Percentiles rank a stretch among this genome's conserved stretches.
Evolutionary conservation across 2,329 filamentous ascomycete species (phyloP).

Genomic region (Clarireedia homoeocarpa): DNA sequence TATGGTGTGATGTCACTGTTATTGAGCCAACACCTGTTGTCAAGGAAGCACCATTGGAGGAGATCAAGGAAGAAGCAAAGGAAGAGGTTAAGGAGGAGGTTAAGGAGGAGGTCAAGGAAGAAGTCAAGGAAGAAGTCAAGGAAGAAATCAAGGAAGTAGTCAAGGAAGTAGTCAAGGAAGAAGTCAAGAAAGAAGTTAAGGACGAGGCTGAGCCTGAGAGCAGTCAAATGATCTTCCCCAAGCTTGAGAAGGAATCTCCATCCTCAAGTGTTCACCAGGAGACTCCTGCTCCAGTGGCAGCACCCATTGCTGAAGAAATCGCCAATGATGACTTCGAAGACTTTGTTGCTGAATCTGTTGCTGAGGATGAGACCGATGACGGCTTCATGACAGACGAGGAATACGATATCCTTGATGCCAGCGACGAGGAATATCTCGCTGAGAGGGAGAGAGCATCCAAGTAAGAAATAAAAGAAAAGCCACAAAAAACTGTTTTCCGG

Average conservation of each 20-base stretch:
- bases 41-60: conserved; percentile 32
- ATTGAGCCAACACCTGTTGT: conserved; percentile 28
- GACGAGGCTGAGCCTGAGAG: conserved; percentile 24
- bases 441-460: conserved; percentile 35
- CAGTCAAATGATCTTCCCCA: conserved; percentile 93
- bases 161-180: conserved; percentile 3
- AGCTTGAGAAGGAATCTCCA: conserved; percentile 89
- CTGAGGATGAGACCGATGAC: conserved; percentile 53
- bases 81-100: conserved; percentile 29
- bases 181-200: conserved; percentile 20
- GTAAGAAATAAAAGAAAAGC: conserved; percentile 19
- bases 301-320: conserved; percentile 30
- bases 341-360: conserved; percentile 48
- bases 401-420: conserved; percentile 94
- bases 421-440: conserved; percentile 72
- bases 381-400: conserved; percentile 95
- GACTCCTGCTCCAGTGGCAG: conserved; percentile 40
- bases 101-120: conserved; percentile 27
- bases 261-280: conserved; percentile 68
- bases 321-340: conserved; percentile 36
- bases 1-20: conserved; percentile 91
- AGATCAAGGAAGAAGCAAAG: conserved; percentile 31
- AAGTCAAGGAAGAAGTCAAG: conserved; percentile 10
- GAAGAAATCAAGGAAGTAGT: not conserved
- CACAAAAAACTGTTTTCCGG: conserved; percentile 5